These are phyloP conservation scores for Epichloe gansuensis DNA, from an alignment of 2,329 filamentous ascomycete genomes.

Conservation along the genomic window DNA sequence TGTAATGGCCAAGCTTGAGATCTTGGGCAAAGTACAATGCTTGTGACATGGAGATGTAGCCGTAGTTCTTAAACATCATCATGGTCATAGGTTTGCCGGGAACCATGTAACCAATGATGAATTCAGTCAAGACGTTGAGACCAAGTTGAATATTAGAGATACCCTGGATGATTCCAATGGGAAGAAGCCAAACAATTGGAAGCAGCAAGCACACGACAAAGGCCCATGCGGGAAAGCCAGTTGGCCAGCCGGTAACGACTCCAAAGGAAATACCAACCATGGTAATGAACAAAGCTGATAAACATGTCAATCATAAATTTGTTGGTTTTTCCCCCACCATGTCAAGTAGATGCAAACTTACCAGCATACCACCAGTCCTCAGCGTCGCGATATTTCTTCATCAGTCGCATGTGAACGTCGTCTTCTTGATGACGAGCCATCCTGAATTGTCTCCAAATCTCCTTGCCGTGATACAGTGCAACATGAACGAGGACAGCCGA, in stretches of 20 bases:
- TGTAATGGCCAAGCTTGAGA: constrained; percentile 57
- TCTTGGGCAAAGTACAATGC: constrained; percentile 53
- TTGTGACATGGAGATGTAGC: constrained; percentile 55
- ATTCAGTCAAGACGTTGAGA: constrained; percentile 60
- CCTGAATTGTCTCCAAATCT: constrained; percentile 42
- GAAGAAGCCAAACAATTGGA: constrained; percentile 45
- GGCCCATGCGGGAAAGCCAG: constrained; percentile 45
- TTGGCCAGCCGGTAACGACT: constrained; percentile 42
- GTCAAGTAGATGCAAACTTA: constrained; percentile 22
- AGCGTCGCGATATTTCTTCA: constrained; percentile 48
- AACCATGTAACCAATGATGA: constrained; percentile 60
- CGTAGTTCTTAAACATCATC: constrained; percentile 70
- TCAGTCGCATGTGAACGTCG: constrained; percentile 46
- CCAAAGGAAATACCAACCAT: constrained; percentile 43
- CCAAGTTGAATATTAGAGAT: constrained; percentile 51
- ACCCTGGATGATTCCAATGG: constrained; percentile 48
- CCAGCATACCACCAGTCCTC: constrained; percentile 47
- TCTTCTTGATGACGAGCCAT: constrained; percentile 43
- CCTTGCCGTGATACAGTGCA: constrained; percentile 39
- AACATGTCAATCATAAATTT: not conserved
- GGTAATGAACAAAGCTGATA: constrained; percentile 30
- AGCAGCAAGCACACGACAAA: constrained; percentile 44
- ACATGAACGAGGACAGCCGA: constrained; percentile 47
- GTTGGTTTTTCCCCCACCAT: not conserved
- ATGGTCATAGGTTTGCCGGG: constrained; percentile 57